Conservation (phyloP, 768 basidiomycete genomes). For the Xerocomellus dryophilus region DNA sequence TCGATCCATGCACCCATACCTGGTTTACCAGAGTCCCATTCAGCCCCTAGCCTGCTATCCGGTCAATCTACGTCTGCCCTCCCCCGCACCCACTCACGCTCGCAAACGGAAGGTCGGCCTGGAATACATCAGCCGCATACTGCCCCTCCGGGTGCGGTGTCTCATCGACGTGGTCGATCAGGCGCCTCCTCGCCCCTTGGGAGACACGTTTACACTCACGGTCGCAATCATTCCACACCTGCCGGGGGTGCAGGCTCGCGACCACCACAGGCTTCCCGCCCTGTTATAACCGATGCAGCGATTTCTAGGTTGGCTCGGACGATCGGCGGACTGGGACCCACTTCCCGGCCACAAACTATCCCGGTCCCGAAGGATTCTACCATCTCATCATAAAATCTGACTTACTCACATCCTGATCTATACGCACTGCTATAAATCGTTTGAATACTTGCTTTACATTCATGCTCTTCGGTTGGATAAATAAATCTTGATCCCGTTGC, state of each 20-base stretch:
- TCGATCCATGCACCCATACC: slow-evolving; percentile 57
- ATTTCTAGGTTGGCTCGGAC: slow-evolving; percentile 63
- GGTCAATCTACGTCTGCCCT: slow-evolving; percentile 27
- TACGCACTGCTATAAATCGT: slow-evolving; percentile 8
- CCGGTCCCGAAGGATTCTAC: slow-evolving; percentile 29
- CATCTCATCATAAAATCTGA: slow-evolving; percentile 20
- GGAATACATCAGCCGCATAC: slow-evolving; percentile 31
- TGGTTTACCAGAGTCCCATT: slow-evolving; percentile 37
- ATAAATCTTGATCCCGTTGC: slow-evolving; percentile 12
- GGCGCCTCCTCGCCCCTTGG: slow-evolving; percentile 46
- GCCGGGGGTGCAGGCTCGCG: slow-evolving; percentile 39
- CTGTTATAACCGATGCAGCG: slow-evolving; percentile 72
- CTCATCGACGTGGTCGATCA: slow-evolving; percentile 39
- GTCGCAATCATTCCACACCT: slow-evolving; percentile 66
- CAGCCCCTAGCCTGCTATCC: slow-evolving; percentile 36
- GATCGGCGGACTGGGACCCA: slow-evolving; percentile 42
- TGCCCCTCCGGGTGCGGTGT: slow-evolving; percentile 19
- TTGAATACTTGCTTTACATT: slow-evolving; percentile 14
- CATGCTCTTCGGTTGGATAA: slow-evolving; percentile 18
- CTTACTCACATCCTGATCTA: slow-evolving; percentile 10
- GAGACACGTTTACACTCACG: slow-evolving; percentile 34
- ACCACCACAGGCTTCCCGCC: slow-evolving; percentile 46
- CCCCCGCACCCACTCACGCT: slow-evolving; percentile 45
- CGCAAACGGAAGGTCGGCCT: slow-evolving; percentile 54
- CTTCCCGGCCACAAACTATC: slow-evolving; percentile 25